Base-by-base conservation (phyloP, 2,329 filamentous ascomycete genomes). In the Cladosporium sp. region DNA sequence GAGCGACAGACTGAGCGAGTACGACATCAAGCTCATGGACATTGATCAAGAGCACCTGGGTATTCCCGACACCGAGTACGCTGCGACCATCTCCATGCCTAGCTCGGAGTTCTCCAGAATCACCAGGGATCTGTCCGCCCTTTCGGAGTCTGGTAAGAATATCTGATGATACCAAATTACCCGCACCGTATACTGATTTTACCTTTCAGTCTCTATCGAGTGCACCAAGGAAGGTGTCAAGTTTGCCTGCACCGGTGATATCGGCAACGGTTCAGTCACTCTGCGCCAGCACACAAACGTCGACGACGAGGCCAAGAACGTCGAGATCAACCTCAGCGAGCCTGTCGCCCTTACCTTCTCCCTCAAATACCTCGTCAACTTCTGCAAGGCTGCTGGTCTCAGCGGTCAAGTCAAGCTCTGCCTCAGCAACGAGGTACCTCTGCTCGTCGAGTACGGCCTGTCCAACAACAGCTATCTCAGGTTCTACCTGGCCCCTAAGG, bases 21-120 rank as follows among this genome's bases (percentile, higher is more conserved):
- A 98, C 71, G 93, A 98, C 72, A 87, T 98, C 73, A 98, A 98
- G 80, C 84, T 98, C 69, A 98, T 98, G 93, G 93, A 98, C 70
- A 98, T 98, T 71, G 93, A 98, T 74, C 94, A 98, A 77, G 93
- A 98, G 79, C 93, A 98, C 72, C 77, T 98, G 72, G 93, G 93
- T 56, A 98, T 98, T 63, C 93, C 93, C 13, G 92, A 98, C 64
- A 98, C 94, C n/a, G 93, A 98, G 66, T 98, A 98, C 67, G 86
- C 90, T 33, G 87, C 93, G 41, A 93, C 87, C 15, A 88, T 98
- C 57, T 77, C 80, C 49, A 90, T 98, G 88, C 92, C 93, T 12
- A 83, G 87, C 29, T 69, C 77, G 41, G 93, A 98, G 73, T 97
- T 98, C 74, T 86, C 88, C 73, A 86, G 91, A 62, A 98, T 98